phyloP scores from a whole-genome alignment of 305 asterid species.

The Fraxinus albicans region DNA sequence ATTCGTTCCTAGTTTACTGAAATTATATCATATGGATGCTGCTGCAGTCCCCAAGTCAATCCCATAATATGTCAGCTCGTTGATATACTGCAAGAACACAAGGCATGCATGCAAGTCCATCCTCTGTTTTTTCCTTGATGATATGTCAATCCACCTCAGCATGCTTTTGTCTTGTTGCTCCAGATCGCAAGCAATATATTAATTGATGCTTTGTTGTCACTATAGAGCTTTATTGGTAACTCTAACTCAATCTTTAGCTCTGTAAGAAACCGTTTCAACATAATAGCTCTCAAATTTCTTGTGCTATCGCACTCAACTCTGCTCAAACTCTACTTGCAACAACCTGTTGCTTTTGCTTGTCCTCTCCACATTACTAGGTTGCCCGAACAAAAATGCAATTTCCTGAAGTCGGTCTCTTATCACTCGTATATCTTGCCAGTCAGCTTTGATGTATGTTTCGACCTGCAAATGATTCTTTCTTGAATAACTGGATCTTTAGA shows the following conservation, averaged over 20 bases:
- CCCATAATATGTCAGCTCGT: background rate
- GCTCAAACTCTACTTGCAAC: background rate
- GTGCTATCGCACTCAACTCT: background rate
- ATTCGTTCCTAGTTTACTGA: background rate
- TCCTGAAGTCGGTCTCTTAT: background rate
- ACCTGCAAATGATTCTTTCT: background rate
- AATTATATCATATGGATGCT: background rate
- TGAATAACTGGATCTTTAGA: background rate
- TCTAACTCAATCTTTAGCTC: background rate
- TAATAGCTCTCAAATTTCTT: background rate
- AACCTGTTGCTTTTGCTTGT: background rate
- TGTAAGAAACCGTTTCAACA: background rate
- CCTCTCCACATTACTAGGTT: background rate
- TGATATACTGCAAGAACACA: background rate
- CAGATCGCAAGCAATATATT: background rate
- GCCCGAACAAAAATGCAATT: background rate
- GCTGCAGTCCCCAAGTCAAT: background rate
- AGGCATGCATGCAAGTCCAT: background rate
- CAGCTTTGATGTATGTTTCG: background rate
- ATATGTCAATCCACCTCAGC: background rate
- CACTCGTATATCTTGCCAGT: background rate
- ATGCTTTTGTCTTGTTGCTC: background rate
- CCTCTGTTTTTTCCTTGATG: background rate
- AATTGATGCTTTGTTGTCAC: background rate
- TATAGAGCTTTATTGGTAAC: background rate